phyloP scores from a whole-genome alignment of 2,329 filamentous ascomycete species.

The Stagonosporopsis chrysanthemi region DNA sequence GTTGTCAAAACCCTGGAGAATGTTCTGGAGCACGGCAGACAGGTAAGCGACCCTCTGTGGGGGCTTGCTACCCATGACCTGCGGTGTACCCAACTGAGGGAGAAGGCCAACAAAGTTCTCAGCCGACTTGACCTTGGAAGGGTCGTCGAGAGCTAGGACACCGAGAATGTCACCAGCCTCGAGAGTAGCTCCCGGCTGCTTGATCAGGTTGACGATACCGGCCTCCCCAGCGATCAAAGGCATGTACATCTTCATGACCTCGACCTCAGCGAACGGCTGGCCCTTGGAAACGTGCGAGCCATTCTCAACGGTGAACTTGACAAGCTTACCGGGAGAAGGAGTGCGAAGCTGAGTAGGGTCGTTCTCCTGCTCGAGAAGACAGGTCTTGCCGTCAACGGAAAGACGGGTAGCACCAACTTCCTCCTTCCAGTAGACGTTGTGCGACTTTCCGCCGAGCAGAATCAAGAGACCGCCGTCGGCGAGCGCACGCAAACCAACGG shows the following conservation, averaged over 20 bases:
- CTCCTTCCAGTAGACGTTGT: conserved; percentile 99
- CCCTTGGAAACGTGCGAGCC: conserved; percentile 91
- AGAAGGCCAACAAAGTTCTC: conserved; percentile 92
- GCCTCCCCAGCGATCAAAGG: conserved; percentile 93
- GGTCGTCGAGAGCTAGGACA: conserved; percentile 93
- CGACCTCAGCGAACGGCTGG: conserved; percentile 93
- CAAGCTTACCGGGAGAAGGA: conserved; percentile 94
- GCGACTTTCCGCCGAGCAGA: conserved; percentile 87
- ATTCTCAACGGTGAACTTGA: conserved; percentile 97
- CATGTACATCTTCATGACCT: conserved; percentile 99
- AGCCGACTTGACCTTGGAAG: conserved; percentile 94
- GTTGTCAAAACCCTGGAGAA: conserved; percentile 94
- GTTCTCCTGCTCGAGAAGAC: conserved; percentile 96
- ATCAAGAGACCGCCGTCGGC: conserved; percentile 94
- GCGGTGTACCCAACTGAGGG: conserved; percentile 83
- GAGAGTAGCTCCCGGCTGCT: conserved; percentile 97
- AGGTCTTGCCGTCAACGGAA: conserved; percentile 98
- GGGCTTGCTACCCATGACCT: conserved; percentile 88
- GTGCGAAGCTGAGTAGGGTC: conserved; percentile 96
- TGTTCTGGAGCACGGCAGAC: conserved; percentile 81
- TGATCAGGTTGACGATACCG: conserved; percentile 96
- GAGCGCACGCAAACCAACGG: conserved; percentile 88
- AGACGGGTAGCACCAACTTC: conserved; percentile 94
- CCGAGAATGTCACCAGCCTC: conserved; percentile 98
- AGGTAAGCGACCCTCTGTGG: conserved; percentile 85